Percentiles rank a stretch among this genome's conserved stretches.
Conservation (phyloP, 768 basidiomycete species). For the Amanita polypyramis region DNA sequence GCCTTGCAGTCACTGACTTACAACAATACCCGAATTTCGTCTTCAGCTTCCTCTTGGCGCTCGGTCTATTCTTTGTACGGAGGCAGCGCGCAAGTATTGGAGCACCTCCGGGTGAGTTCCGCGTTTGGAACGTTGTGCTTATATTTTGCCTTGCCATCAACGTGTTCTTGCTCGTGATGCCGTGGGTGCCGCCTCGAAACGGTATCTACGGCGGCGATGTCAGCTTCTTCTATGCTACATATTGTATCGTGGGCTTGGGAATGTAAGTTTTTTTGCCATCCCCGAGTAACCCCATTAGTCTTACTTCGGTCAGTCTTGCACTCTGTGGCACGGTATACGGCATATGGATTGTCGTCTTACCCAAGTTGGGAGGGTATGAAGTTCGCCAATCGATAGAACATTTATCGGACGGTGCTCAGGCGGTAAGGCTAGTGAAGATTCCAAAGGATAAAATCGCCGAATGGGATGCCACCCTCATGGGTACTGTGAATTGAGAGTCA, state of each 20-base stretch:
- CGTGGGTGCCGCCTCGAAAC: constrained; percentile 29
- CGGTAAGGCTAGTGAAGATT: constrained; percentile 21
- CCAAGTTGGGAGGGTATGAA: constrained; percentile 29
- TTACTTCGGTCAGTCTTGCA: constrained; percentile 15
- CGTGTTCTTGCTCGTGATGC: constrained; percentile 27
- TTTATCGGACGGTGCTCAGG: constrained; percentile 23
- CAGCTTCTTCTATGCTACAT: constrained; percentile 32
- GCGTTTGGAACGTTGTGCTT: constrained; percentile 27
- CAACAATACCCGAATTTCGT: constrained; percentile 30
- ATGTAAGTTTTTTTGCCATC: constrained; percentile 17
- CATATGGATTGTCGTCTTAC: constrained; percentile 30
- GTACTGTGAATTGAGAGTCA: constrained; percentile 18
- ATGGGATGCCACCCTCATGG: constrained; percentile 26
- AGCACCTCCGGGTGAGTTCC: constrained; percentile 22
- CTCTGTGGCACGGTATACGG: constrained; percentile 21
- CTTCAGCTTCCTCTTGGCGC: constrained; percentile 23
- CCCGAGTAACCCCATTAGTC: neutral
- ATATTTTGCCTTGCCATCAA: constrained; percentile 26
- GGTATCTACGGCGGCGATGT: constrained; percentile 30
- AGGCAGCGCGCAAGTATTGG: constrained; percentile 21
- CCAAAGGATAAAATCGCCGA: constrained; percentile 19
- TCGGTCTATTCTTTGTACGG: constrained; percentile 26
- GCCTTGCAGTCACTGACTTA: constrained; percentile 21
- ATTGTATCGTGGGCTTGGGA: constrained; percentile 26
- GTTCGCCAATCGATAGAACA: constrained; percentile 36